Conservation (phyloP, 2,329 filamentous ascomycete species). For the Verticillium longisporum region DNA sequence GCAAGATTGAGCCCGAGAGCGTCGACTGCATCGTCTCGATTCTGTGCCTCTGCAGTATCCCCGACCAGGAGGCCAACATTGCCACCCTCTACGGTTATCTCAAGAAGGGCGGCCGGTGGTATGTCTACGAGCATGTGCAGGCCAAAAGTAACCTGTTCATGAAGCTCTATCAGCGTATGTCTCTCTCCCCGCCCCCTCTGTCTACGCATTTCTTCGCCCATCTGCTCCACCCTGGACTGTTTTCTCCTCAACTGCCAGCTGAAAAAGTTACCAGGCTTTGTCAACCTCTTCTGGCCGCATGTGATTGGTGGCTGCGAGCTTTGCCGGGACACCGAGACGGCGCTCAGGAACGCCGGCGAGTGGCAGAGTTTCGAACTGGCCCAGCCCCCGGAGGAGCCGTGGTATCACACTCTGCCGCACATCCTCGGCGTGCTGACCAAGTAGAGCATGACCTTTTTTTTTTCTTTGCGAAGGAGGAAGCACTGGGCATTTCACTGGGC, state of each 20-base stretch:
- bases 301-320: slow-evolving; percentile 46
- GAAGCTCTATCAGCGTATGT: slow-evolving; percentile 44
- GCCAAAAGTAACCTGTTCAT: slow-evolving; percentile 30
- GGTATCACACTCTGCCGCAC: slow-evolving; percentile 39
- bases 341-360: slow-evolving; percentile 38
- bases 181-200: neutral
- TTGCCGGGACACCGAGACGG: slow-evolving; percentile 38
- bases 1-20: slow-evolving; percentile 40
- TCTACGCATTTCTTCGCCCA: neutral
- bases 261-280: slow-evolving; percentile 26
- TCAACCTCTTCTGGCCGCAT: slow-evolving; percentile 46
- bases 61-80: slow-evolving; percentile 49
- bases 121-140: slow-evolving; percentile 55
- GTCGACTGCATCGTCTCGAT: slow-evolving; percentile 55
- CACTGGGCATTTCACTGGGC: too few species aligned
- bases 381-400: slow-evolving; percentile 30
- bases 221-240: too few species aligned
- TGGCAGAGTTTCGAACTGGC: slow-evolving; percentile 44
- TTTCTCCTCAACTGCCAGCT: neutral
- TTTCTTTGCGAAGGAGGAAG: too few species aligned
- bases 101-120: slow-evolving; percentile 56
- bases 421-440: slow-evolving; percentile 47
- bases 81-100: slow-evolving; percentile 48
- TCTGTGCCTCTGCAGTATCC: slow-evolving; percentile 58
- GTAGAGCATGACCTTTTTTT: slow-evolving; percentile 21